Conservation (phyloP, 2,329 filamentous ascomycete genomes). For the Mollisiaceae sp. region DNA sequence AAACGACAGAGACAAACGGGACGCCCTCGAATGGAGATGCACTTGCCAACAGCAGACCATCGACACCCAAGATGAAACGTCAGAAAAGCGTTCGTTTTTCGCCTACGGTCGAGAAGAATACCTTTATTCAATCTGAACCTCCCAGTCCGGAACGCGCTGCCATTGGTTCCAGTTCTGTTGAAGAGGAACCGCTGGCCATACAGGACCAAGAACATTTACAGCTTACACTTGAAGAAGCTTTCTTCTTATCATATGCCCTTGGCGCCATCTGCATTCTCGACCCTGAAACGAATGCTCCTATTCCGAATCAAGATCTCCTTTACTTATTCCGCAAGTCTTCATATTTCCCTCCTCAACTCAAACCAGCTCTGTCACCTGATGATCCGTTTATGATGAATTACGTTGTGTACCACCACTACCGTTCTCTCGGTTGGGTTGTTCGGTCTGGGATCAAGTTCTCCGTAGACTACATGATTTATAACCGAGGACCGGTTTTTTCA, state of each 20-base stretch:
- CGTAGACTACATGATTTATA: slow-evolving; percentile 93
- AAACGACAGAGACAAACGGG: slow-evolving; percentile 24
- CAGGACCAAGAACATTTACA: slow-evolving; percentile 84
- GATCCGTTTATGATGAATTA: slow-evolving; percentile 88
- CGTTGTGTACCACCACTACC: slow-evolving; percentile 92
- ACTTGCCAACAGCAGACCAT: slow-evolving; percentile 22
- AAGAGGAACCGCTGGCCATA: slow-evolving; percentile 42
- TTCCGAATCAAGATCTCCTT: slow-evolving; percentile 64
- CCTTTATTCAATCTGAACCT: slow-evolving; percentile 58
- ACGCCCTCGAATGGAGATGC: slow-evolving; percentile 25
- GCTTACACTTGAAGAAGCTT: slow-evolving; percentile 85
- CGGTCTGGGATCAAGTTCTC: slow-evolving; percentile 93
- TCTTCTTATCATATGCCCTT: slow-evolving; percentile 84
- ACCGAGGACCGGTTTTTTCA: slow-evolving; percentile 89
- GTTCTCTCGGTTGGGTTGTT: slow-evolving; percentile 93
- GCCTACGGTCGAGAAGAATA: slow-evolving; percentile 67
- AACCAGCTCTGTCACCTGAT: slow-evolving; percentile 65
- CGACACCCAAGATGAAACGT: slow-evolving; percentile 45
- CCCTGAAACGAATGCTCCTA: slow-evolving; percentile 48
- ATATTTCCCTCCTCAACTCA: slow-evolving; percentile 63
- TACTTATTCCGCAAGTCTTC: slow-evolving; percentile 71
- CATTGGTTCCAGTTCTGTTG: slow-evolving; percentile 11
- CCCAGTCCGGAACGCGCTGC: slow-evolving; percentile 35
- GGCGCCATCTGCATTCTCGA: slow-evolving; percentile 72
- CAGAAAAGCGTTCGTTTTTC: slow-evolving; percentile 75